Evolutionary conservation across 805 yeast genomes (phyloP), one percentile per base, ranked within the genome.

Genomic region (Brettanomyces sp.): DNA sequence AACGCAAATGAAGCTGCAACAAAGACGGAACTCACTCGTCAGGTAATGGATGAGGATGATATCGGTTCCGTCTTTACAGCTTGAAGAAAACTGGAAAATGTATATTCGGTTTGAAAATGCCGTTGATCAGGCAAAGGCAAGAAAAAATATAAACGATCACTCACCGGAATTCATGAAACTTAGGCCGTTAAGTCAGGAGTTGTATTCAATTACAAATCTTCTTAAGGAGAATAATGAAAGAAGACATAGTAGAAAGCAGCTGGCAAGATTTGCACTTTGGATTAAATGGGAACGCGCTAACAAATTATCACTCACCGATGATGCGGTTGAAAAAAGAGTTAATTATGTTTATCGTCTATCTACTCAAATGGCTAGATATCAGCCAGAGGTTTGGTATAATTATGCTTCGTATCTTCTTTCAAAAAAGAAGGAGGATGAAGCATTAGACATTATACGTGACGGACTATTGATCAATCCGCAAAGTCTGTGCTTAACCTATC

Each of bases 161-260:
- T 84, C 95, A 11, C 80, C 85, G 3, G 83, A 79, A 11, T 93
- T 89, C 59, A 86, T 91, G 96, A 79, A 76, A 52, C 90, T 96
- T 2, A 73, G 96, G 50, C 75, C 93, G 0, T 72, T 85, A 66
- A 77, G 78, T 49, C 79, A 77, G 38, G 95, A 86, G 57, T 77
- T 88, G 74, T 68, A 72, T 11, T 76, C 77, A 50, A 52, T 82
- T 3, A 77, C 87, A 2, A 53, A 50, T 3, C 39, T 50, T 36
- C 41, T 62, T 8, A 44, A 42, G 12, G 51, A 50, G n/a, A 36
- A 49, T 12, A 46, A 46, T 4, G 51, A 54, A 7, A 49, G 50
- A 23, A 38, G 40, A 2, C 47, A 53, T 9, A 57, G 64, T 22
- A 49, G 55, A 50, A 62, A 54, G 34, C 83, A 85, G 58, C 54